Conservation (phyloP, 169 alveolate genomes). For the Eimeria sp. region DNA sequence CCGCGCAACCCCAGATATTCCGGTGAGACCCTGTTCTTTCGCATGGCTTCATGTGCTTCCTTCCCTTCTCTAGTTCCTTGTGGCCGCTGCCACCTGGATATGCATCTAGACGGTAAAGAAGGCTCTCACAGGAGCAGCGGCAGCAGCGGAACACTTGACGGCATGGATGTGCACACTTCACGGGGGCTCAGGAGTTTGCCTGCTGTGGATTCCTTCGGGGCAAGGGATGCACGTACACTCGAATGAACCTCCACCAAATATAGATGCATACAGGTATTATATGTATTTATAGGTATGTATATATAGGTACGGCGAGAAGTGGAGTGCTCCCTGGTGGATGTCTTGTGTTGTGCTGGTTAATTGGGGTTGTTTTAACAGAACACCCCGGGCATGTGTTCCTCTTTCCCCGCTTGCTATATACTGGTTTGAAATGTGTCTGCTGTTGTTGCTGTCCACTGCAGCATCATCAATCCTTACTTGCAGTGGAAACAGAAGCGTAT, state of each 20-base stretch:
- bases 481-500: conserved; percentile 80
- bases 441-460: conserved; percentile 22
- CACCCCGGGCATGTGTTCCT: too few relatives aligned
- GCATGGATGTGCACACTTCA: too few relatives aligned
- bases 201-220: too few relatives aligned
- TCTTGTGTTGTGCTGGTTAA: background rate
- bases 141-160: background rate
- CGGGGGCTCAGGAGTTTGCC: too few relatives aligned
- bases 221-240: too few relatives aligned
- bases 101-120: background rate
- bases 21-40: background rate
- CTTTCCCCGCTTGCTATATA: too few relatives aligned
- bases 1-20: conserved; percentile 32
- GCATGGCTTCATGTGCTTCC: background rate
- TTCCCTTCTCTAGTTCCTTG: background rate
- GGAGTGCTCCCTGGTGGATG: too few relatives aligned
- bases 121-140: background rate
- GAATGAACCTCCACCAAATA: too few relatives aligned
- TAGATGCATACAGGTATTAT: background rate
- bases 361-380: background rate
- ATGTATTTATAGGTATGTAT: background rate
- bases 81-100: background rate
- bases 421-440: background rate
- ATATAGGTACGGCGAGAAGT: background rate
- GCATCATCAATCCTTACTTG: conserved; percentile 78